Evolutionary conservation across 1,284 basidiomycete species (phyloP).

Genomic region (Somion occarium): DNA sequence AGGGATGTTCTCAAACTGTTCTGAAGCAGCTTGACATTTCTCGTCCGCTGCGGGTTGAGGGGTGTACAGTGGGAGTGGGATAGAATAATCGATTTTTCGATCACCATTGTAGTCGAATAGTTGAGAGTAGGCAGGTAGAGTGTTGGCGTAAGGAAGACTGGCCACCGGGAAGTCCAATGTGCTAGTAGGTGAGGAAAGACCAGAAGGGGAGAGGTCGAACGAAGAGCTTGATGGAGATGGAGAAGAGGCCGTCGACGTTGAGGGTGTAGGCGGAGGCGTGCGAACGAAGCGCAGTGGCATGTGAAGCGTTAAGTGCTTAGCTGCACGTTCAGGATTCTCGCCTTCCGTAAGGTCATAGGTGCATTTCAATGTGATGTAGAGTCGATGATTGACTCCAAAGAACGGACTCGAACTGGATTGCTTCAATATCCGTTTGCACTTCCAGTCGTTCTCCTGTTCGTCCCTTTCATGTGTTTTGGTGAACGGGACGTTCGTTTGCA

Average conservation of each 20-base stretch:
- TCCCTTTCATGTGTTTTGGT: slow-evolving; percentile 21
- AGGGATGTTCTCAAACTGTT: neutral
- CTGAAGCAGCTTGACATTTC: neutral
- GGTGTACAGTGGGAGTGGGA: slow-evolving; percentile 63
- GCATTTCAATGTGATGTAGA: slow-evolving; percentile 48
- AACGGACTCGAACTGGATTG: slow-evolving; percentile 48
- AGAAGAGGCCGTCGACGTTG: slow-evolving; percentile 5
- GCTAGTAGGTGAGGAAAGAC: neutral
- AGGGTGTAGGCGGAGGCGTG: slow-evolving; percentile 8
- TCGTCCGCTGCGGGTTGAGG: slow-evolving; percentile 17
- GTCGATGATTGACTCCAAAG: slow-evolving; percentile 50
- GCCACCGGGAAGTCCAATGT: slow-evolving; percentile 8
- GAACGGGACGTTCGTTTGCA: slow-evolving; percentile 53
- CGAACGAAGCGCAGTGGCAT: slow-evolving; percentile 55
- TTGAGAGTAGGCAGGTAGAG: slow-evolving; percentile 71
- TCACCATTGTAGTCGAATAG: slow-evolving; percentile 71
- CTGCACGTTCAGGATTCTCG: slow-evolving; percentile 22
- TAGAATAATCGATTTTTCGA: slow-evolving; percentile 58
- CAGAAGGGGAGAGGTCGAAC: neutral
- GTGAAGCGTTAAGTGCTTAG: slow-evolving; percentile 36
- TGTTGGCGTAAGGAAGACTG: slow-evolving; percentile 30
- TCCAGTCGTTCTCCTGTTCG: slow-evolving; percentile 36
- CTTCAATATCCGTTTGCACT: slow-evolving; percentile 37
- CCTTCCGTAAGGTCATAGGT: slow-evolving; percentile 45
- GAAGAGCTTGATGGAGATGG: slow-evolving; percentile 3